phyloP scores from a whole-genome alignment of 306 rosid genomes.

The Ammopiptanthus mongolicus region DNA sequence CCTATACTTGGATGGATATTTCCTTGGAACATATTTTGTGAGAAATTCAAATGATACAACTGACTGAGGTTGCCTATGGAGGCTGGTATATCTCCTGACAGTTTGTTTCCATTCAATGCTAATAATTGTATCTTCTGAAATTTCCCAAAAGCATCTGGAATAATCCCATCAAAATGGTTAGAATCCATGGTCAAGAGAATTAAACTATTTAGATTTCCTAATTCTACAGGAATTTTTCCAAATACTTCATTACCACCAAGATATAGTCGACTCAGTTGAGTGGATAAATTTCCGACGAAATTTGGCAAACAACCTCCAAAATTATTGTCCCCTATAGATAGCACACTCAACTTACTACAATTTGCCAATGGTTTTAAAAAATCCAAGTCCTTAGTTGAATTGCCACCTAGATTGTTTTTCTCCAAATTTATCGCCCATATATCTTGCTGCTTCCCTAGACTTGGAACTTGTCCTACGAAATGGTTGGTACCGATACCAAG shows the following conservation, averaged over 20 bases:
- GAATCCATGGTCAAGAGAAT: background rate
- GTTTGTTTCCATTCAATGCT: background rate
- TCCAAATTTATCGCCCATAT: background rate
- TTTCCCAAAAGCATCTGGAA: slow-evolving; percentile 27
- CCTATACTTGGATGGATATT: slow-evolving; percentile 24
- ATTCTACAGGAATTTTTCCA: slow-evolving; percentile 20
- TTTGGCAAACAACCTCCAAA: slow-evolving; percentile 39
- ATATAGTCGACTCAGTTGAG: background rate
- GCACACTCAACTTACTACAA: background rate
- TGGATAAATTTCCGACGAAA: slow-evolving; percentile 30
- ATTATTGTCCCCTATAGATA: background rate
- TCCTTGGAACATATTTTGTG: slow-evolving; percentile 27
- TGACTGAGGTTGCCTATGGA: slow-evolving; percentile 32
- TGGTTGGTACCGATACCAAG: background rate
- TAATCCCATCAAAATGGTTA: background rate
- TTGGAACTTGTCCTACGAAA: slow-evolving; percentile 27
- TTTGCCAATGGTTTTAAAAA: slow-evolving; percentile 33
- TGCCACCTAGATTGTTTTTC: slow-evolving; percentile 14
- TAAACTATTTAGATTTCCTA: slow-evolving; percentile 21
- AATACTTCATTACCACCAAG: background rate
- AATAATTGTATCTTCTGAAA: background rate
- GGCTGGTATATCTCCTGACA: slow-evolving; percentile 18
- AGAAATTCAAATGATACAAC: background rate
- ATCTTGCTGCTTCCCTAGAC: slow-evolving; percentile 7
- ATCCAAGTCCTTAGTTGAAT: slow-evolving; percentile 22